A percentile compares a stretch with the other conserved stretches of the same genome.
Conservation (phyloP, 2,329 filamentous ascomycete genomes). For the Dryadomyces quercus-mongolicae region DNA sequence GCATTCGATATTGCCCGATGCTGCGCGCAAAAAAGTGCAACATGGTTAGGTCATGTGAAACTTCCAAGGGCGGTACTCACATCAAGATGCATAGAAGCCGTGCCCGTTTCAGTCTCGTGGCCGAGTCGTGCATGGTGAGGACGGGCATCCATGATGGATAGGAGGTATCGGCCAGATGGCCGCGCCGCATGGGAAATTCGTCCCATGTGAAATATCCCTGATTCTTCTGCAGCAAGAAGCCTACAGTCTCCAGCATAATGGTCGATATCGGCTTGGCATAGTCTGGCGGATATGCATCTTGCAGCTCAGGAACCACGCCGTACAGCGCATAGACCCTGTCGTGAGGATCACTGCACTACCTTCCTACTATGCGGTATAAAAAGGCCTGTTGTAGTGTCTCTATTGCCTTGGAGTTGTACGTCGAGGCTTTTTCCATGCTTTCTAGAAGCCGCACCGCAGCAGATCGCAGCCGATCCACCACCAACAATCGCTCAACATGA, state of each 20-base stretch:
- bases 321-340: not conserved
- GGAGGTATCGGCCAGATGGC: not conserved
- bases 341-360: not conserved
- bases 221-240: not conserved
- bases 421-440: not conserved
- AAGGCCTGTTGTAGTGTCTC: not conserved
- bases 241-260: not conserved
- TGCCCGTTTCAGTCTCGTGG: not conserved
- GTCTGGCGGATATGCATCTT: not conserved
- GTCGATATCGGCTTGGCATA: not conserved
- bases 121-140: not conserved
- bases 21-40: no score
- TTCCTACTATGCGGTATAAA: not conserved
- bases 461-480: no score
- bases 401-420: no score
- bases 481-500: not conserved
- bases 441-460: no score
- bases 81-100: not conserved
- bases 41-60: not conserved
- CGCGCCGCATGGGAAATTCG: not conserved
- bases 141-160: not conserved
- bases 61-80: not conserved
- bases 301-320: not conserved
- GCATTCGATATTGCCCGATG: no score
- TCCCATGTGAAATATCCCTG: not conserved